Base-by-base conservation (phyloP, 139 green algal genomes). In the Coelastrella sp. region DNA sequence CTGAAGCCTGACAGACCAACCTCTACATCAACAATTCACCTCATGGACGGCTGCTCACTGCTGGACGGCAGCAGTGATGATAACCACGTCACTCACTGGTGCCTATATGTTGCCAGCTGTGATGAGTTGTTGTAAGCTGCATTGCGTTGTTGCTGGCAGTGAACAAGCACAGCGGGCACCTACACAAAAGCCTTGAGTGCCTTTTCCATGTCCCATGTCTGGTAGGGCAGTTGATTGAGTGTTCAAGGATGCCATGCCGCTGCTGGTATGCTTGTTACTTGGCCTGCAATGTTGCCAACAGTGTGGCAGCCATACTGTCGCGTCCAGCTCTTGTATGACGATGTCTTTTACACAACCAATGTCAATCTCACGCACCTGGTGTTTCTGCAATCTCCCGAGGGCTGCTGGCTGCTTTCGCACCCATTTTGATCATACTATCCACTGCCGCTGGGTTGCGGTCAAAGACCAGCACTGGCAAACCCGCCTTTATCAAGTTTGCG, bases 371-470 rank as follows among this genome's bases (percentile, higher is more conserved):
- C 87, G 7, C 25, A 87, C 88, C 88, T 82, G 68, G 88, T 24
- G 88, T 91, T 56, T 81, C 60, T 7, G 22, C 89, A 57, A 90
- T 90, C 63, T 90, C 76, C 65, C 72, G 61, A 6, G 89, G 83
- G 76, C 73, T 90, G 73, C n/a, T 15, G 9, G 65, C 89, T 57
- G 68, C 56, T 17, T 25, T 66, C 0, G 88, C 88, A 7, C 88
- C 88, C 70, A 84, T 82, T 70, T 84, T 60, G 9, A n/a, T 20
- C 76, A 90, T 63, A 56, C 76, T 57, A 6, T 66, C 75, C 17
- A 84, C 35, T 35, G 89, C 89, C 66, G 73, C 75, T 25, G 83
- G 76, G 72, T 82, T 90, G 75, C 76, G 83, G 65, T 90, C 89
- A 76, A 84, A 84, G 17, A 88, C 90, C 20, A 89, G 15, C 58